These are phyloP conservation scores for Pichia pseudocactophila DNA, from an alignment of 805 yeast species.

Conservation along the genomic window DNA sequence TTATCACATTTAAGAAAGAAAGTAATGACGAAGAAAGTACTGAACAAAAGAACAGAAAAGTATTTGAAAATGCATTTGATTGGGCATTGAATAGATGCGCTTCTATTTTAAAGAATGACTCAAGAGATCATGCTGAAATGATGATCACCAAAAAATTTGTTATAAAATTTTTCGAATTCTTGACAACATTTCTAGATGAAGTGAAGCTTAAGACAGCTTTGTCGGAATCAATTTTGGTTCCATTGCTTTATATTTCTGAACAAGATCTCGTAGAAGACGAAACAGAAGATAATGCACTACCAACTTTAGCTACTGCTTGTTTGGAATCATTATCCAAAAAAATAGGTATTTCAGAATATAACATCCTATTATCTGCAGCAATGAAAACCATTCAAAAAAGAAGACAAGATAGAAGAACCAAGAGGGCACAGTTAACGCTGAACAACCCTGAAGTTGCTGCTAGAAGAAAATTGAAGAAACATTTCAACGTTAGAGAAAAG, in stretches of 20 bases:
- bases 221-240: constrained; percentile 23
- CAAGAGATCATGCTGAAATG: constrained; percentile 41
- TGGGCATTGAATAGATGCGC: constrained; percentile 60
- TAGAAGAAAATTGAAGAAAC: constrained; percentile 65
- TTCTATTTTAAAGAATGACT: constrained; percentile 56
- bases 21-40: constrained; percentile 13
- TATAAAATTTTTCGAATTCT: constrained; percentile 62
- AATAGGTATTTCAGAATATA: constrained; percentile 64
- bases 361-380: constrained; percentile 53
- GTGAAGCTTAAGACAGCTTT: constrained; percentile 36
- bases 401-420: constrained; percentile 68
- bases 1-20: constrained; percentile 17
- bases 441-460: constrained; percentile 80
- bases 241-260: constrained; percentile 28
- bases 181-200: constrained; percentile 38
- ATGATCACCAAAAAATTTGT: constrained; percentile 55
- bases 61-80: constrained; percentile 35
- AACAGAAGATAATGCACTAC: constrained; percentile 40
- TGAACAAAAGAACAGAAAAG: constrained; percentile 15
- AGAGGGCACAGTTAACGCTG: constrained; percentile 66
- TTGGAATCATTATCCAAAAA: constrained; percentile 56
- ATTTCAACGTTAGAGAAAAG: constrained; percentile 66
- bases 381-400: constrained; percentile 48
- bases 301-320: constrained; percentile 49
- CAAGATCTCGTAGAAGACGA: constrained; percentile 27